Conservation (phyloP, 2,329 filamentous ascomycete genomes). For the Penicillium sp. region DNA sequence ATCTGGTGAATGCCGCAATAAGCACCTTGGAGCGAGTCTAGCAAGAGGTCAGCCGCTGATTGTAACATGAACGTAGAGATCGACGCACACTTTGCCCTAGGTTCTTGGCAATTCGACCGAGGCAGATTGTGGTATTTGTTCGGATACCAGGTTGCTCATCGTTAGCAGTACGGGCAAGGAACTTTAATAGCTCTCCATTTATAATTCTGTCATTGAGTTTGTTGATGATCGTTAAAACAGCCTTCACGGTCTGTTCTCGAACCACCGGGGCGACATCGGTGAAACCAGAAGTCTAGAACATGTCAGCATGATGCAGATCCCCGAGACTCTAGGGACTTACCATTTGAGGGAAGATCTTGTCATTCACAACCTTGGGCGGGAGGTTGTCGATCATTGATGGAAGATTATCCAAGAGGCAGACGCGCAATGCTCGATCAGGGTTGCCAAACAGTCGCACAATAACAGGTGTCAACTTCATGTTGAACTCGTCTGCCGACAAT, state of each 20-base stretch:
- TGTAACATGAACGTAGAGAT: neutral
- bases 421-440: slow-evolving; percentile 85
- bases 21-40: slow-evolving; percentile 83
- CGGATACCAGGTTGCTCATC: slow-evolving; percentile 96
- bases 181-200: slow-evolving; percentile 86
- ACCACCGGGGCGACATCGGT: slow-evolving; percentile 87
- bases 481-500: slow-evolving; percentile 84
- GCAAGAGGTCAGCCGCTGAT: slow-evolving; percentile 24
- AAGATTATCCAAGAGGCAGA: slow-evolving; percentile 84
- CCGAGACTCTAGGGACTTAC: slow-evolving; percentile 45
- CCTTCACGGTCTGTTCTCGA: slow-evolving; percentile 92
- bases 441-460: slow-evolving; percentile 83
- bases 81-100: slow-evolving; percentile 59
- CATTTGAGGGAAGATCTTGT: slow-evolving; percentile 94
- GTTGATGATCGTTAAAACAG: slow-evolving; percentile 76
- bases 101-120: slow-evolving; percentile 93
- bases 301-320: slow-evolving; percentile 1
- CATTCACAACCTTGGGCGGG: slow-evolving; percentile 82
- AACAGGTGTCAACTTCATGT: slow-evolving; percentile 76
- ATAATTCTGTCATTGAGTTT: slow-evolving; percentile 91
- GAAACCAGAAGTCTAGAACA: slow-evolving; percentile 78
- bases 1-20: slow-evolving; percentile 84
- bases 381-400: slow-evolving; percentile 88
- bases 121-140: slow-evolving; percentile 95
- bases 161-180: slow-evolving; percentile 92